These are phyloP conservation scores for Aegilops speltoides DNA, from an alignment of 176 grass and related monocot genomes.

Conservation along the genomic window DNA sequence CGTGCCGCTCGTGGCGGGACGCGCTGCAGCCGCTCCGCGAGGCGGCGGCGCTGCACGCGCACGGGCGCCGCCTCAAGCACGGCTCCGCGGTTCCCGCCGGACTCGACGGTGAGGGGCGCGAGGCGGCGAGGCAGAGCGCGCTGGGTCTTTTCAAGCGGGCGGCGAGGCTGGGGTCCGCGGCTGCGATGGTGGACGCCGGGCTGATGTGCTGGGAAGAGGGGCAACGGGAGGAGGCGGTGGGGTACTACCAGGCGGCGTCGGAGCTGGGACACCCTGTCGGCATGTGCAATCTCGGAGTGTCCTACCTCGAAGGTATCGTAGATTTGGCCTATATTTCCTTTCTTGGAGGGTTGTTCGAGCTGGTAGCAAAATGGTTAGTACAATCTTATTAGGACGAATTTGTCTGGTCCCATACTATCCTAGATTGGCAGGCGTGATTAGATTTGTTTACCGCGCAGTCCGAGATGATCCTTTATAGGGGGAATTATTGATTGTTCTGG, in stretches of 20 bases:
- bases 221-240: conserved; percentile 39
- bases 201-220: conserved; percentile 74
- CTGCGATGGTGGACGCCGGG: conserved; percentile 75
- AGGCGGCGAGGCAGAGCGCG: conserved; percentile 30
- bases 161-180: conserved; percentile 52
- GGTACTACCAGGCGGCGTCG: conserved; percentile 51
- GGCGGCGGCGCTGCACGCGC: conserved; percentile 54
- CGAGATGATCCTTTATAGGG: too few relatives aligned
- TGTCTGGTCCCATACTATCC: not conserved
- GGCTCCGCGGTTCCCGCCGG: not conserved
- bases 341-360: not conserved
- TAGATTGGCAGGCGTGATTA: not conserved
- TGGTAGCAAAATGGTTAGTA: not conserved
- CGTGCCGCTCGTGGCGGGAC: conserved; percentile 66
- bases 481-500: not conserved
- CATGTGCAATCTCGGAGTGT: conserved; percentile 70
- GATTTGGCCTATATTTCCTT: conserved; percentile 15
- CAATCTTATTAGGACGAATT: not conserved
- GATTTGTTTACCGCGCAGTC: not conserved
- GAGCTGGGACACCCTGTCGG: conserved; percentile 58
- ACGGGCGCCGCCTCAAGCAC: conserved; percentile 58
- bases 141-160: conserved; percentile 59
- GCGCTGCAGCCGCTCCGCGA: conserved; percentile 69
- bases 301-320: conserved; percentile 62
- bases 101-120: not conserved